Conservation (phyloP, 768 basidiomycete genomes). For the Leccinum uliginosum region DNA sequence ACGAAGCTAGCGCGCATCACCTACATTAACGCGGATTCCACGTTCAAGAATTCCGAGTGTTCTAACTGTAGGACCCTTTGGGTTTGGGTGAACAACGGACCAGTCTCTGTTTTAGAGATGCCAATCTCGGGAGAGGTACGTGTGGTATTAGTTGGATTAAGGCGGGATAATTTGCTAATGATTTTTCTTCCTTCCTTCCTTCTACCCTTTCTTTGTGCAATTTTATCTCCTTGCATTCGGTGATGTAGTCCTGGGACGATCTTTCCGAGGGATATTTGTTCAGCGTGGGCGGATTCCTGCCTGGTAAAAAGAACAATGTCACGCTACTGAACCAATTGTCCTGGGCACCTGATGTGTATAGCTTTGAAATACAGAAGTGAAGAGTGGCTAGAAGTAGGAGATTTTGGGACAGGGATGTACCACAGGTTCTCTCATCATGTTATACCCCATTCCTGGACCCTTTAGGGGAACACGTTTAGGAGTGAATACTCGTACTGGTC, state of each 20-base stretch:
- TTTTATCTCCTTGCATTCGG: not conserved
- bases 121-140: not conserved
- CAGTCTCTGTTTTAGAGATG: not conserved
- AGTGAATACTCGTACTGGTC: too few relatives aligned
- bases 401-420: too few relatives aligned
- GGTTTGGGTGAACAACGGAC: slow-evolving; percentile 3
- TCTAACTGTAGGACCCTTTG: slow-evolving; percentile 7
- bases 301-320: not conserved
- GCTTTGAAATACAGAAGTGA: not conserved
- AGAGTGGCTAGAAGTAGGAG: not conserved
- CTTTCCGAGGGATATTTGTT: not conserved
- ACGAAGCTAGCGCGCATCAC: not conserved
- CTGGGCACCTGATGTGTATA: not conserved
- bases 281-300: not conserved
- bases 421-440: too few relatives aligned
- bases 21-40: slow-evolving; percentile 9
- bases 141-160: not conserved
- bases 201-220: too few relatives aligned
- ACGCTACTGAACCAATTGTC: not conserved
- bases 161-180: too few relatives aligned
- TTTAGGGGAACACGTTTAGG: too few relatives aligned
- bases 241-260: not conserved
- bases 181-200: too few relatives aligned
- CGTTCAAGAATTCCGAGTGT: slow-evolving; percentile 1
- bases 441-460: too few relatives aligned